Evolutionary conservation across 345 rosid species (phyloP).

Genomic region (Toxicodendron radicans): DNA sequence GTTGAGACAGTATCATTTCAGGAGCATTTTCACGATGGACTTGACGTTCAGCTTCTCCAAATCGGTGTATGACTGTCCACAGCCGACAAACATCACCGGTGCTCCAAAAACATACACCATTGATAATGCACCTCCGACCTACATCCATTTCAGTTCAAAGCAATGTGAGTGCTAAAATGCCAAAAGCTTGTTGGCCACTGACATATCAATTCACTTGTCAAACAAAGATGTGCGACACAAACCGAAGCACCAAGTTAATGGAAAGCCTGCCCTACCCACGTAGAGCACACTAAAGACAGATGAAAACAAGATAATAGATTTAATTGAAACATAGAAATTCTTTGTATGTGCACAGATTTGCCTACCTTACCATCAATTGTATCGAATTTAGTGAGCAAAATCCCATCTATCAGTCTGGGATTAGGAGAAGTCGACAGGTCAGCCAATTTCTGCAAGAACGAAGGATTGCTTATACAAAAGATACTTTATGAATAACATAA

Average conservation of each 20-base stretch:
- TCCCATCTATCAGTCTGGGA: constrained; percentile 87
- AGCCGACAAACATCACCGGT: constrained; percentile 99
- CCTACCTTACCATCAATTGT: constrained; percentile 94
- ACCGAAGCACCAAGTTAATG: background rate
- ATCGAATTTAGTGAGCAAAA: constrained; percentile 91
- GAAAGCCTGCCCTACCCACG: background rate
- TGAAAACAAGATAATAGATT: background rate
- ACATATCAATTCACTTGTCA: background rate
- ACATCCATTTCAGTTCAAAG: constrained; percentile 12
- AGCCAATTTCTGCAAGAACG: constrained; percentile 66
- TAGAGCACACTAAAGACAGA: background rate
- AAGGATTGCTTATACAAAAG: constrained; percentile 6
- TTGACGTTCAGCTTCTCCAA: constrained; percentile 90
- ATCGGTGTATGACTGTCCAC: constrained; percentile 96
- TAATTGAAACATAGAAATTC: background rate
- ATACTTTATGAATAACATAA: background rate
- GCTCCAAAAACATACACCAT: constrained; percentile 97
- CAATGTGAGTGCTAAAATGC: background rate
- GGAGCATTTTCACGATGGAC: constrained; percentile 86
- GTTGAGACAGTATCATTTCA: constrained; percentile 49
- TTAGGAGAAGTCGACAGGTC: constrained; percentile 77
- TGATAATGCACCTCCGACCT: constrained; percentile 98
- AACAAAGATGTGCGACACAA: background rate
- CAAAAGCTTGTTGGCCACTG: background rate
- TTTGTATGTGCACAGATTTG: background rate